These are phyloP conservation scores for Apiospora sp. DNA, from an alignment of 2,329 filamentous ascomycete genomes.

Conservation along the genomic window DNA sequence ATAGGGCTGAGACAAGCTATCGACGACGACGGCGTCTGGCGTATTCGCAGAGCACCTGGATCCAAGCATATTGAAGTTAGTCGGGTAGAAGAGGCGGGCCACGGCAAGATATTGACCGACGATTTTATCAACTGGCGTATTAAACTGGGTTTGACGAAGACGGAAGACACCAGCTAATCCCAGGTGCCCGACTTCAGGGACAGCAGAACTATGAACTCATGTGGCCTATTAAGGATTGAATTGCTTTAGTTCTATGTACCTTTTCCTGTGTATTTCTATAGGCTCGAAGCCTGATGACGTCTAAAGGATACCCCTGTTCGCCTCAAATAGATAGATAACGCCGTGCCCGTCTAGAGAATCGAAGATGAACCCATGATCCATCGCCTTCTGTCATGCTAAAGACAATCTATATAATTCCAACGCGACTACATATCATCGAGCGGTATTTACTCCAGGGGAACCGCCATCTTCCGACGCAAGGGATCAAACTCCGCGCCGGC, in stretches of 20 bases:
- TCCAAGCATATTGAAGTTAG: conserved; percentile 75
- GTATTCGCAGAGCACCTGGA: conserved; percentile 72
- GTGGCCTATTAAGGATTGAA: background rate
- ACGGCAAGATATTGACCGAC: conserved; percentile 78
- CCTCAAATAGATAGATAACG: conserved; percentile 9
- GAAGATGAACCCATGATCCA: background rate
- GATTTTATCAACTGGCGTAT: conserved; percentile 81
- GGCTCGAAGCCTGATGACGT: background rate
- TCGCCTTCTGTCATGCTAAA: background rate
- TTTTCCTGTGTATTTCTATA: conserved; percentile 3
- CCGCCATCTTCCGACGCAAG: conserved; percentile 72
- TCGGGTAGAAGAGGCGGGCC: conserved; percentile 75
- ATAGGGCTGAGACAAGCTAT: conserved; percentile 70
- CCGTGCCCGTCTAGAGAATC: background rate
- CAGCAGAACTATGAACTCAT: background rate
- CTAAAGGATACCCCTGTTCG: conserved; percentile 1
- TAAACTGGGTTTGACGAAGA: conserved; percentile 21
- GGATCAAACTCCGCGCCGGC: conserved; percentile 49
- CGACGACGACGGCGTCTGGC: conserved; percentile 80
- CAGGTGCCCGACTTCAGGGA: background rate
- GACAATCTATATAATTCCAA: background rate
- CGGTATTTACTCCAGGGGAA: conserved; percentile 38
- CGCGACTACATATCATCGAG: background rate
- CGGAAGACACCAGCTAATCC: background rate
- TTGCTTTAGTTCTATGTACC: background rate